Base-by-base conservation (phyloP, 768 basidiomycete genomes). In the Lactarius quietus region DNA sequence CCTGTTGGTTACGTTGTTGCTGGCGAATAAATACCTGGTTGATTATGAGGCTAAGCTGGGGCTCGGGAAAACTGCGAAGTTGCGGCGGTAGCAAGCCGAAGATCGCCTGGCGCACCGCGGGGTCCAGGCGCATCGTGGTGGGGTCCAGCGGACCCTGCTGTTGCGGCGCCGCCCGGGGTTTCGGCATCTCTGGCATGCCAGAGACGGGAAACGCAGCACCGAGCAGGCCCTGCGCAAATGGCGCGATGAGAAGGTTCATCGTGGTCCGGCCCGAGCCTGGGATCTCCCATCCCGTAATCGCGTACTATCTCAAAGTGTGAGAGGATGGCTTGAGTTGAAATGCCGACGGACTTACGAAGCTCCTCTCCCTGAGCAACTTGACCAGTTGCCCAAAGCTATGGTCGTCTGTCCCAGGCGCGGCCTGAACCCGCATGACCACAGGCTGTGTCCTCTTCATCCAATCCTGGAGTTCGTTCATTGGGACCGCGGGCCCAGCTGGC, bases 171-270 rank as follows among this genome's bases (percentile, higher is more conserved):
- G 28, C 1, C 23, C 62, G 54, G 1, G 67, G 31, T 26, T 54
- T 65, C 3, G 69, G 69, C 3, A 65, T 4, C 12, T 63, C 67
- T 36, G 67, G 63, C 28, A 68, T 68, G 14, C 69, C 69, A n/a
- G 57, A 45, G 12, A 54, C 36, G 1, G 67, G 67, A 12, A 70
- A 68, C n/a, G 39, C 69, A 9, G 63, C 64, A 28, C 61, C 64
- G 36, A 70, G 52, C 9, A 68, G 35, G 41, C 63, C 61, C 23
- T 63, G 63, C 26, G 48, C n/a, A 29, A 68, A 59, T 20, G 69
- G 64, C 45, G 61, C 48, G 64, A 70, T 62, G 58, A 68, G 67
- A 23, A 70, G 51, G 55, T 64, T 70, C 52, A 7, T 53, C n/a
- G 56, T 48, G 17, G n/a, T 15, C 29, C 48, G 61, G 18, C 43